A percentile compares a stretch with the other conserved stretches of the same genome.
These are phyloP conservation scores for Hamigera avellanea DNA, from an alignment of 495 filamentous ascomycete genomes.

Conservation along the genomic window DNA sequence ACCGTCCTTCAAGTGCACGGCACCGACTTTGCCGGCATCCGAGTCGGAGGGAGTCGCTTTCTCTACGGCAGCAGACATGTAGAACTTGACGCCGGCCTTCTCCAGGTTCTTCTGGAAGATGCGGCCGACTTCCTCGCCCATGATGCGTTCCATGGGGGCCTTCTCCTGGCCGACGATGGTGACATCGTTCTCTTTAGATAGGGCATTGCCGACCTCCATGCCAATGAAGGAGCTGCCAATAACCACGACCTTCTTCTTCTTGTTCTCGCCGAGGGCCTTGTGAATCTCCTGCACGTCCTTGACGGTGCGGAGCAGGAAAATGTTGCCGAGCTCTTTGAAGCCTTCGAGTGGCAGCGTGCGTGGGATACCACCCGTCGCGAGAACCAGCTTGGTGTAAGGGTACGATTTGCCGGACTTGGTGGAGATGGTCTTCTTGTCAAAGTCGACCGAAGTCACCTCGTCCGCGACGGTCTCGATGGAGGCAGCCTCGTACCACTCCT, in stretches of 20 bases:
- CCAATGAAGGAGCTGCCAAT: constrained; percentile 91
- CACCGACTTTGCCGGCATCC: constrained; percentile 58
- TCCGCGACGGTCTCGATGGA: constrained; percentile 63
- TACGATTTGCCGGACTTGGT: constrained; percentile 60
- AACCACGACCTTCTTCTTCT: constrained; percentile 83
- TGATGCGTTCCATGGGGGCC: constrained; percentile 73
- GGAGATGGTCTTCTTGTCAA: constrained; percentile 54
- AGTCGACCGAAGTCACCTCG: constrained; percentile 67
- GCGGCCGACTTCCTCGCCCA: constrained; percentile 71
- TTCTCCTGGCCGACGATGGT: constrained; percentile 92
- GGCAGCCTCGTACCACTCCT: constrained; percentile 66
- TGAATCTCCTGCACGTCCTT: constrained; percentile 66
- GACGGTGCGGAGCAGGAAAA: constrained; percentile 71
- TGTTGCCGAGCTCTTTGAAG: constrained; percentile 74
- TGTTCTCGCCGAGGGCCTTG: constrained; percentile 59
- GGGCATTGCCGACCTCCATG: constrained; percentile 84
- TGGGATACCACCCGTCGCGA: constrained; percentile 77
- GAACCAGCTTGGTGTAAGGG: constrained; percentile 76
- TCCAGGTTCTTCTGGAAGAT: constrained; percentile 69
- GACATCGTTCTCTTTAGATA: constrained; percentile 63
- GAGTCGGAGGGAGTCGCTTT: constrained; percentile 60
- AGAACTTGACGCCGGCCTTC: constrained; percentile 78
- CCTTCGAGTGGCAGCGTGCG: constrained; percentile 69
- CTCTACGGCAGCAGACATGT: constrained; percentile 66
- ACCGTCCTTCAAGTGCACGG: constrained; percentile 77